Percentiles rank a stretch among this genome's conserved stretches.
phyloP scores from a whole-genome alignment of 2,329 filamentous ascomycete genomes.

The Aureobasidium musti region DNA sequence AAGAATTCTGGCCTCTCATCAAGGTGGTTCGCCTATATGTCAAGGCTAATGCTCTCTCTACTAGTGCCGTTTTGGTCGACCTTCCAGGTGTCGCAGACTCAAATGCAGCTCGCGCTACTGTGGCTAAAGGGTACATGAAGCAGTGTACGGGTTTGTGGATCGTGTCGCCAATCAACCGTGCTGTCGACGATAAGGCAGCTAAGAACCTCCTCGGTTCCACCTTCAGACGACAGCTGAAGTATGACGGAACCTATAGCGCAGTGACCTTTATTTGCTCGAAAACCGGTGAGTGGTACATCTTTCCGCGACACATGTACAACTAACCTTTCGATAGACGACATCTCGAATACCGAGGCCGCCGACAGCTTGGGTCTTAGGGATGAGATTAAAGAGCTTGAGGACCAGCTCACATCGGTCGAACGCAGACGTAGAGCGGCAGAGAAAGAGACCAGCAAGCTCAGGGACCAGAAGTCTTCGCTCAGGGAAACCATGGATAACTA shows the following conservation, averaged over 20 bases:
- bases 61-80: conserved; percentile 60
- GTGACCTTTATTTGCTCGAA: conserved; percentile 66
- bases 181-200: conserved; percentile 62
- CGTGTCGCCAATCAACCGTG: conserved; percentile 62
- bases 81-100: conserved; percentile 62
- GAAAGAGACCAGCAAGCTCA: conserved; percentile 37
- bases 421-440: conserved; percentile 33
- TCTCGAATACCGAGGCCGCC: conserved; percentile 52
- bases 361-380: conserved; percentile 45
- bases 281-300: conserved; percentile 40
- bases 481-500: conserved; percentile 39
- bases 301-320: too few species aligned
- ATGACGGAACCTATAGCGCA: conserved; percentile 56
- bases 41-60: conserved; percentile 54
- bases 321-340: conserved; percentile 51
- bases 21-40: conserved; percentile 57
- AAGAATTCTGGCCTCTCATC: conserved; percentile 56
- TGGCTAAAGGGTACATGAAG: conserved; percentile 62
- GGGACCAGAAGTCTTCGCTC: conserved; percentile 39
- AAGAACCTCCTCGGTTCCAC: conserved; percentile 58
- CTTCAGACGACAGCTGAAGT: conserved; percentile 62
- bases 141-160: conserved; percentile 63
- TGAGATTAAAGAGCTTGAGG: conserved; percentile 36
- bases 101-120: conserved; percentile 60
- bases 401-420: conserved; percentile 37